Evolutionary conservation across 345 rosid genomes (phyloP).

Genomic region (Populus ilicifolia): DNA sequence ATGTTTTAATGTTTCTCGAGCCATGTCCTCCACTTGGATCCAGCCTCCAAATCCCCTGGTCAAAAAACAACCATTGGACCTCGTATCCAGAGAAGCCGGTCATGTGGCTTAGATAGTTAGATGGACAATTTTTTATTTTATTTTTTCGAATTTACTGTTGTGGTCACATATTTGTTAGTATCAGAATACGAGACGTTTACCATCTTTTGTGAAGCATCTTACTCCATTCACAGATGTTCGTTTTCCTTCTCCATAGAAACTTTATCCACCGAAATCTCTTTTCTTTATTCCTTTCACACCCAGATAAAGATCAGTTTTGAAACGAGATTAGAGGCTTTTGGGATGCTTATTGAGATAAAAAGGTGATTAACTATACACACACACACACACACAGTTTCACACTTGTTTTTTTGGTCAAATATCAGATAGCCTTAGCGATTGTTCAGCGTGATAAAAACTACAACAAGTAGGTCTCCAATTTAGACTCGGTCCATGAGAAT

Average conservation of each 20-base stretch:
- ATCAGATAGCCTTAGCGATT: too few relatives aligned
- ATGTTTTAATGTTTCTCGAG: neutral
- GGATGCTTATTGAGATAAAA: too few relatives aligned
- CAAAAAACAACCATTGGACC: constrained; percentile 2
- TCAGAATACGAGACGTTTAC: neutral
- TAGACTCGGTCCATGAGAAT: too few relatives aligned
- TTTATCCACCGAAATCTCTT: neutral
- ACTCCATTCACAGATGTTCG: neutral
- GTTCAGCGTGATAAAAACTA: too few relatives aligned
- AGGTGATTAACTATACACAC: too few relatives aligned
- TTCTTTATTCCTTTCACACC: neutral
- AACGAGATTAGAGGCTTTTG: too few relatives aligned
- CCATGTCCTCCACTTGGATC: neutral
- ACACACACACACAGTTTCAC: too few relatives aligned
- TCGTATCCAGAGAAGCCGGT: neutral
- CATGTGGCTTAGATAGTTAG: constrained; percentile 7
- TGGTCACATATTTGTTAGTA: neutral
- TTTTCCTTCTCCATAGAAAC: neutral
- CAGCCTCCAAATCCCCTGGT: neutral
- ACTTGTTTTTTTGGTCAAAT: too few relatives aligned
- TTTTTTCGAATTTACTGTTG: neutral
- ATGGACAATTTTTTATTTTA: neutral
- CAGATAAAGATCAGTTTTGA: too few relatives aligned
- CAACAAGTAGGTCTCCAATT: too few relatives aligned
- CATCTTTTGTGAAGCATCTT: too few relatives aligned